Conservation (phyloP, 1,284 basidiomycete genomes). For the Malassezia pachydermatis region DNA sequence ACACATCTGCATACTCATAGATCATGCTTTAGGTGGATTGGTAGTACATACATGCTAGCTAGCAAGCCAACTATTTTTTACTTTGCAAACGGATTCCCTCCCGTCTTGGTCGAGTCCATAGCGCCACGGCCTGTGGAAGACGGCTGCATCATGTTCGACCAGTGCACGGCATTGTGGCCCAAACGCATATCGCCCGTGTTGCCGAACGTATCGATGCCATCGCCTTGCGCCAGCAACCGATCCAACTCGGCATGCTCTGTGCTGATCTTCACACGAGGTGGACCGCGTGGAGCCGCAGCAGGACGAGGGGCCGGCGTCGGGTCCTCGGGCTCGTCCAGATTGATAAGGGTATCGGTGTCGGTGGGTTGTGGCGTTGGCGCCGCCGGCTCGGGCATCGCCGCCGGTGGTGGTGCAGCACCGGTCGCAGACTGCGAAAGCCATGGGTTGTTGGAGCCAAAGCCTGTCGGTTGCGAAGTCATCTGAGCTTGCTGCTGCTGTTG, state of each 20-base stretch:
- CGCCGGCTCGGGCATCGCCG: conserved; percentile 15
- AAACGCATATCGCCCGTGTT: conserved; percentile 45
- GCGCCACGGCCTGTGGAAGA: conserved; percentile 20
- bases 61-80: not conserved
- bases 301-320: not conserved
- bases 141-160: conserved; percentile 23
- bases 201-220: conserved; percentile 46
- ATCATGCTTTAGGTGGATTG: not conserved
- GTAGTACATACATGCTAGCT: not conserved
- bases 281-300: conserved; percentile 3
- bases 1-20: not conserved
- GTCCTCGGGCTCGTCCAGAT: conserved; percentile 7
- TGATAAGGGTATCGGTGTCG: conserved; percentile 19
- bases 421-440: conserved; percentile 47
- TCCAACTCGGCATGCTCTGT: conserved; percentile 35
- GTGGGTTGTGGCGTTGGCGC: conserved; percentile 11
- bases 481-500: conserved; percentile 39
- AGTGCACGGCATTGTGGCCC: conserved; percentile 27
- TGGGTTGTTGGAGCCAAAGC: conserved; percentile 82
- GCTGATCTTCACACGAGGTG: conserved; percentile 21
- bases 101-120: not conserved
- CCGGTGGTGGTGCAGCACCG: conserved; percentile 1
- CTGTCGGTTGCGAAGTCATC: conserved; percentile 54
- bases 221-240: conserved; percentile 40
- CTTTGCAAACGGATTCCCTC: conserved; percentile 12